Evolutionary conservation across 2,329 filamentous ascomycete species (phyloP), one percentile per base, ranked within the genome.

Genomic region (Neopestalotiopsis rosae): DNA sequence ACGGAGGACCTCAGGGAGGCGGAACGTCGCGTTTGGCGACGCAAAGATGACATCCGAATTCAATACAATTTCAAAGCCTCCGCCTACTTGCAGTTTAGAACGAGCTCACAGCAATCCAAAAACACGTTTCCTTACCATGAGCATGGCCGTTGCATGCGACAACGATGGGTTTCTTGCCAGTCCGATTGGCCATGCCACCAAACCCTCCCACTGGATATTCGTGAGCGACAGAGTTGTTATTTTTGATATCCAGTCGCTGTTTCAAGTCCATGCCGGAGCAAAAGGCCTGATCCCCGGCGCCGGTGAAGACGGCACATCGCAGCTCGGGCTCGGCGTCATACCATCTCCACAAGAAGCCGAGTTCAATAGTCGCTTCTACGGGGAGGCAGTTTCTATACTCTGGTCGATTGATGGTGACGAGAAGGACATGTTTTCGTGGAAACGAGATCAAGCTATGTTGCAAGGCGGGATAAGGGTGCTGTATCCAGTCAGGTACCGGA

Each of bases 11-110:
- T 90, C 89, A 0, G 88, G 88, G 0, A 90, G 79, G 3, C 84
- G 81, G 71, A 91, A 89, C 4, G 80, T 82, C 0, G 88, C 87
- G 34, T 79, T 81, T 0, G 81, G 77, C 0, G 85, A 82, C 4
- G 87, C 87, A 38, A 90, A 79, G n/a, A 89, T 84, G 58, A 91
- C 81, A 76, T 91, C 89, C 71, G 82, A 83, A 74, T 89, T 80
- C 20, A 80, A 70, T 2, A 77, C 71, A 6, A 79, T 76, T 65
- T 79, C 77, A 69, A 78, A 76, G 0, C 77, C 77, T 34, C 77
- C 77, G n/a, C 74, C 75, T 77, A n/a, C 1, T 14, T 1, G 5
- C 3, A 24, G 7, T 9, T 62, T 13, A 40, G 59, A 20, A 2
- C 38, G 30, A n/a, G 5, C 7, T 6, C n/a, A 2, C 14, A 5